phyloP scores from a whole-genome alignment of 2,329 filamentous ascomycete genomes.

The Eurotiales sp. region DNA sequence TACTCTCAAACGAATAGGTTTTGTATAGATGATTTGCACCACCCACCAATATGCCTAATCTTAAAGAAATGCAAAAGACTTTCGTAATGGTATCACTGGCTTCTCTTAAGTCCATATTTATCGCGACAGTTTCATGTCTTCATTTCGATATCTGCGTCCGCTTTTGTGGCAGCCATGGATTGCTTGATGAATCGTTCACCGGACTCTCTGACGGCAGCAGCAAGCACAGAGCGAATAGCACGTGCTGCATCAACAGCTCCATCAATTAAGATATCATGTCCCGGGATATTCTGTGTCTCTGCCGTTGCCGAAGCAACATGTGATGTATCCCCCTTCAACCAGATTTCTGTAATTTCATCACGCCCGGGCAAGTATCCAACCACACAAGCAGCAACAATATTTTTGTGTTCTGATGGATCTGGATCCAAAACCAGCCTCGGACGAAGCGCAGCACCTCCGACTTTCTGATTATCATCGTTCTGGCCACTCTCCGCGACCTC shows the following conservation, averaged over 20 bases:
- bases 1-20: too few species aligned
- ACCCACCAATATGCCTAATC: too few species aligned
- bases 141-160: constrained; percentile 24
- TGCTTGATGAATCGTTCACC: constrained; percentile 38
- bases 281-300: constrained; percentile 34
- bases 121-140: too few species aligned
- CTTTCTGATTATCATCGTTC: constrained; percentile 12
- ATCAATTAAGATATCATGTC: constrained; percentile 55
- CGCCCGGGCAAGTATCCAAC: constrained; percentile 82
- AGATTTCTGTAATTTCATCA: constrained; percentile 91
- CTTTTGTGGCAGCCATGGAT: constrained; percentile 5
- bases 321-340: constrained; percentile 73
- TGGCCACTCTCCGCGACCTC: constrained; percentile 14
- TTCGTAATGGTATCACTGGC: neutral
- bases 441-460: neutral
- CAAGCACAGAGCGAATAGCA: constrained; percentile 57
- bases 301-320: constrained; percentile 22
- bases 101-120: too few species aligned
- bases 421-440: constrained; percentile 66
- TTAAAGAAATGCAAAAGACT: too few species aligned
- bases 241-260: constrained; percentile 61
- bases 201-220: constrained; percentile 59
- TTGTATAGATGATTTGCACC: too few species aligned
- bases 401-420: constrained; percentile 72
- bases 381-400: constrained; percentile 77